These are phyloP conservation scores for Astrephomene gubernaculifera DNA, from an alignment of 139 green algal species.

Conservation along the genomic window DNA sequence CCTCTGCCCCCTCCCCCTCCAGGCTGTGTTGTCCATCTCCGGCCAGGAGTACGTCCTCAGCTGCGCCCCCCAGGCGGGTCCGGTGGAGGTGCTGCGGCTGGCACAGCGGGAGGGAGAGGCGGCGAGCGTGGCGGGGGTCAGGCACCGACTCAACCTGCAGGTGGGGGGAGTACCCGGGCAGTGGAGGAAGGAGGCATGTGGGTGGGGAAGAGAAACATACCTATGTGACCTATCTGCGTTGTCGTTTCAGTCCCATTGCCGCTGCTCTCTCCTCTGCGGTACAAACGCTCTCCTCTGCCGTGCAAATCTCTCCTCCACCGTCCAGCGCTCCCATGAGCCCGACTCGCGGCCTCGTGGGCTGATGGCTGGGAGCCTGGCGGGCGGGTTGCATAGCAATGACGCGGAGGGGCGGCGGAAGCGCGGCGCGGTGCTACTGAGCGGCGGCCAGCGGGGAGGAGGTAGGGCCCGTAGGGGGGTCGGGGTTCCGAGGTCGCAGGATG, in stretches of 20 bases:
- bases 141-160: conserved; percentile 27
- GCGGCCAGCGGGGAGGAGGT: conserved; percentile 8
- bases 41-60: conserved; percentile 19
- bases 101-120: not conserved
- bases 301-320: no score
- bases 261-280: no score
- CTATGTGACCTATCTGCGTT: no score
- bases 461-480: not conserved
- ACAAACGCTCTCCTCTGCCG: no score
- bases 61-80: not conserved
- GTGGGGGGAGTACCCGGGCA: not conserved
- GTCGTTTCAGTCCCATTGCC: no score
- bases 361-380: not conserved
- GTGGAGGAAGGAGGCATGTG: no score
- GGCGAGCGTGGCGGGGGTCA: not conserved
- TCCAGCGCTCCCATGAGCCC: not conserved
- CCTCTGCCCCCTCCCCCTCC: not conserved
- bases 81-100: conserved; percentile 18
- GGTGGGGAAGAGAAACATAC: no score
- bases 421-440: conserved; percentile 8
- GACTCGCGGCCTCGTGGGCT: conserved; percentile 2
- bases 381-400: no score
- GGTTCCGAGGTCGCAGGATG: no score
- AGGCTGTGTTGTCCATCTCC: conserved; percentile 22
- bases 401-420: conserved; percentile 14